Evolutionary conservation across 2,329 filamentous ascomycete genomes (phyloP), one percentile per base, ranked within the genome.

Genomic region (Malbranchea cinnamomea): DNA sequence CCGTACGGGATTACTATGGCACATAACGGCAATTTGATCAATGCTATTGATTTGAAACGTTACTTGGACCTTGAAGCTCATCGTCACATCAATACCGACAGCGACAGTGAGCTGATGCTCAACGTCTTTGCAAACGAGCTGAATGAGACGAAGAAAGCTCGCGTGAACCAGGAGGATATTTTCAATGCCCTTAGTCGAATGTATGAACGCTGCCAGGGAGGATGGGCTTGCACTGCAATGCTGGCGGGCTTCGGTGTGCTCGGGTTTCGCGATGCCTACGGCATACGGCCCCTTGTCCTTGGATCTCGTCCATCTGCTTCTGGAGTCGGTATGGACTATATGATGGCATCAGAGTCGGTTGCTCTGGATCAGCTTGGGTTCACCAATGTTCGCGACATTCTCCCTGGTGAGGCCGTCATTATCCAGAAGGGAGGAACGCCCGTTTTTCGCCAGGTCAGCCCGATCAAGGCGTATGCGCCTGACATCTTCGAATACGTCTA

Each of bases 401-500:
- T 76, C 31, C 83, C 84, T 0, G 84, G 85, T 13, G 71, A 92
- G 56, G 83, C 82, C 2, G 81, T 91, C 37, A 83, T 91, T 47
- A 75, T 91, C 38, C 65, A 77, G 46, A 91, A 91, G 57, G 81
- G 81, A 23, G 65, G 69, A 28, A 61, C 65, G 31, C 81, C 82
- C 1, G 67, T 75, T 27, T 89, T 85, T 60, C 64, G 67, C 38
- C 82, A 92, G 53, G 73, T 93, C 9, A 70, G 74, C 23, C 57
- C 68, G 35, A 65, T 67, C 41, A 66, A 69, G 43, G 64, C 67
- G 10, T 92, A 92, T 48, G 74, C 78, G 2, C 83, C 83, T 1
- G 84, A 93, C 50, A 78, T 83, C 37, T 89, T 91, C 46, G 81
- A 91, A 55, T 83, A 75, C 40, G 78, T 92, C 34, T 93, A 93